Percentiles rank a stretch among this genome's conserved stretches.
Conservation (phyloP, 176 grass and related monocot genomes). For the Eleusine coracana region DNA sequence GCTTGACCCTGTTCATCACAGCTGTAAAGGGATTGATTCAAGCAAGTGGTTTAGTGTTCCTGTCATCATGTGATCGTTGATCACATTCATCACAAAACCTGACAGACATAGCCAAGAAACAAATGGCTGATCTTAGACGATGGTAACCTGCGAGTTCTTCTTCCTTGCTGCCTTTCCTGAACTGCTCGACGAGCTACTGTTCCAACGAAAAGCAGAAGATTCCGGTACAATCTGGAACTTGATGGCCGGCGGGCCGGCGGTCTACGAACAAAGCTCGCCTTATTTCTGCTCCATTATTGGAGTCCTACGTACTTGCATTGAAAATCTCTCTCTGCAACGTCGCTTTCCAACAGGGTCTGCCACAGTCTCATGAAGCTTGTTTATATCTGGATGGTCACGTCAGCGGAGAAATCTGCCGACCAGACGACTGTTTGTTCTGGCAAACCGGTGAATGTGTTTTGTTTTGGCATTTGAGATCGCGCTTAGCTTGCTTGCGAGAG, state of each 20-base stretch:
- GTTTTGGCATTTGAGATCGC: background rate
- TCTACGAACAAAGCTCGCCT: too few relatives aligned
- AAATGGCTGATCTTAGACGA: background rate
- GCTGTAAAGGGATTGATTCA: background rate
- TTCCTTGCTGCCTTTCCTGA: background rate
- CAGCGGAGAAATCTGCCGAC: slow-evolving; percentile 13
- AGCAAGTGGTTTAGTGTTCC: background rate
- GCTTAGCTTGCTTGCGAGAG: background rate
- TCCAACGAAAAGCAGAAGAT: background rate
- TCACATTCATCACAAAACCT: background rate
- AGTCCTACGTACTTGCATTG: background rate
- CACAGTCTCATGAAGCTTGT: background rate
- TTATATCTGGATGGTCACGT: background rate
- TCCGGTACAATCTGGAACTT: background rate
- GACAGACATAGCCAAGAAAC: background rate
- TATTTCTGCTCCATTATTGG: slow-evolving; percentile 22
- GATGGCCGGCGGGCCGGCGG: slow-evolving; percentile 9
- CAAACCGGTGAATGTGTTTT: background rate
- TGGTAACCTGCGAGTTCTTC: background rate
- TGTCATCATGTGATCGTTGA: background rate
- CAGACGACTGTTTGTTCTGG: slow-evolving; percentile 20
- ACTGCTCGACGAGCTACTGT: background rate
- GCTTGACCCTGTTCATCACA: background rate
- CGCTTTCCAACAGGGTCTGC: slow-evolving; percentile 19
- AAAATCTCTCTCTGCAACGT: background rate